Percentiles rank a stretch among this genome's conserved stretches.
Evolutionary conservation across 2,329 filamentous ascomycete species (phyloP).

Genomic region (Trichoderma guizhouense): DNA sequence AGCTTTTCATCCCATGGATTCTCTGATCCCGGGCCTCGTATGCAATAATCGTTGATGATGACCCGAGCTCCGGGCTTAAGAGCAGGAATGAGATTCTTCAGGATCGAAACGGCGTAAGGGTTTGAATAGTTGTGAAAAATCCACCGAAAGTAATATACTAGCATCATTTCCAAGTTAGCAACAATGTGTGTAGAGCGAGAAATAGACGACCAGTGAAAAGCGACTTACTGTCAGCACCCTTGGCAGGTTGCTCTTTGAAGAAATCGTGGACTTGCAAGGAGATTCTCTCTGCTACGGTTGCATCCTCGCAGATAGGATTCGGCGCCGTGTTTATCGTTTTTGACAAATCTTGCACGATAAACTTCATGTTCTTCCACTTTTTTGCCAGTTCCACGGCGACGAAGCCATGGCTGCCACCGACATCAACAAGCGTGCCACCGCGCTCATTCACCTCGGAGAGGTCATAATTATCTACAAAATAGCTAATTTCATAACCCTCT

Average conservation of each 20-base stretch:
- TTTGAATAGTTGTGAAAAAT: conserved; percentile 62
- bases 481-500: conserved; percentile 53
- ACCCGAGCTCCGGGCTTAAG: conserved; percentile 53
- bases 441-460: conserved; percentile 45
- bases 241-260: conserved; percentile 52
- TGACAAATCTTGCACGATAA: conserved; percentile 55
- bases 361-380: conserved; percentile 48
- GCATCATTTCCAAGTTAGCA: not conserved
- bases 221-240: conserved; percentile 47
- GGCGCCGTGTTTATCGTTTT: conserved; percentile 48
- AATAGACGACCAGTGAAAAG: not conserved
- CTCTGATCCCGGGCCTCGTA: conserved; percentile 39
- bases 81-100: conserved; percentile 50
- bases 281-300: conserved; percentile 39
- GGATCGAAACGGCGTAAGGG: conserved; percentile 47
- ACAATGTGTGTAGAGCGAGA: not conserved
- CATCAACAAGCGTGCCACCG: conserved; percentile 52
- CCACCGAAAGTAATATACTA: conserved; percentile 57
- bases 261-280: conserved; percentile 53
- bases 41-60: conserved; percentile 45
- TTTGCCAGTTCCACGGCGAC: conserved; percentile 53
- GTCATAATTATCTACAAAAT: conserved; percentile 54
- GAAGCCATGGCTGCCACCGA: conserved; percentile 58
- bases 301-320: conserved; percentile 38
- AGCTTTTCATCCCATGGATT: conserved; percentile 45